A percentile compares a stretch with the other conserved stretches of the same genome.
These are phyloP conservation scores for Umbilicus rupestris DNA, from an alignment of 164 flowering plant genomes.

Conservation along the genomic window DNA sequence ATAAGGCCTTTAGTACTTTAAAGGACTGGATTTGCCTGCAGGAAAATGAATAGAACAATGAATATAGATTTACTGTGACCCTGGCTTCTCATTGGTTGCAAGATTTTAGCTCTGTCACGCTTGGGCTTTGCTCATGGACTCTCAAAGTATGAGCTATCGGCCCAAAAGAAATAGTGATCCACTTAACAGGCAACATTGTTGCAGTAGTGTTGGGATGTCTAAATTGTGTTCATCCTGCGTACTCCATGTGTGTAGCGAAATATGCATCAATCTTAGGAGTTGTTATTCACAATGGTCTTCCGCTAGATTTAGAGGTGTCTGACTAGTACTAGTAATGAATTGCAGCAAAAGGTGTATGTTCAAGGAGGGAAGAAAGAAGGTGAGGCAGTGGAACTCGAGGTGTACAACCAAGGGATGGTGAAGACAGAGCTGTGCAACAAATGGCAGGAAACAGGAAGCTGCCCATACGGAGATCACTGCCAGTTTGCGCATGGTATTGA, in stretches of 20 bases:
- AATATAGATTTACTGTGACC: no score
- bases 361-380: constrained; percentile 46
- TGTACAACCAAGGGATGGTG: constrained; percentile 75
- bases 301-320: neutral
- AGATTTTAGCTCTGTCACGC: no score
- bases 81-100: no score
- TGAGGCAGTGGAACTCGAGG: constrained; percentile 55
- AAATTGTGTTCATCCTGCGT: no score
- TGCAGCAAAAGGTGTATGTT: constrained; percentile 55
- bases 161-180: no score
- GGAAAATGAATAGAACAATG: no score
- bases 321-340: neutral
- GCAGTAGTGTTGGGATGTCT: no score
- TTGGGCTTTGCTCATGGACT: no score
- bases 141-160: no score
- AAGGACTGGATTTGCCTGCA: no score
- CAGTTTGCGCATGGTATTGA: constrained; percentile 85
- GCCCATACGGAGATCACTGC: constrained; percentile 78
- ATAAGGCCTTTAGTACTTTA: neutral
- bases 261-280: neutral
- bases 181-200: no score
- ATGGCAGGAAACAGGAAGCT: constrained; percentile 75
- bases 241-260: no score
- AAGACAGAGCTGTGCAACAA: constrained; percentile 96
- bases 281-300: neutral